Percentiles rank a stretch among this genome's conserved stretches.
These are phyloP conservation scores for Vitis rotundifolia DNA, from an alignment of 164 flowering plant species.

Conservation along the genomic window DNA sequence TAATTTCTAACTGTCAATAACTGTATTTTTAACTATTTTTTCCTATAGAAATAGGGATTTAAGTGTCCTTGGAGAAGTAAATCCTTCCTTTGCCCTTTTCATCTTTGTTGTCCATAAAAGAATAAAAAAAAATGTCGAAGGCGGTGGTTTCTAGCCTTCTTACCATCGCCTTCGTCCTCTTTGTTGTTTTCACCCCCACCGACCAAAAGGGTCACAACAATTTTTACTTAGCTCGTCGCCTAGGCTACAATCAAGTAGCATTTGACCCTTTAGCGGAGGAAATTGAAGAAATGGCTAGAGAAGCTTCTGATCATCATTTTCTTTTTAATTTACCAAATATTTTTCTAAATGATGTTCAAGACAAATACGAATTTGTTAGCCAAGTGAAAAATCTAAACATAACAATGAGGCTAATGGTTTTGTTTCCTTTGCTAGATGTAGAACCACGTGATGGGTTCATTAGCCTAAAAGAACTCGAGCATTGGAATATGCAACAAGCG, in stretches of 20 bases:
- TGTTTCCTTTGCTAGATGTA: constrained; percentile 62
- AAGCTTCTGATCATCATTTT: neutral
- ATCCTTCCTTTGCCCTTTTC: neutral
- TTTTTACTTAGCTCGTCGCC: constrained; percentile 29
- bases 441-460: constrained; percentile 46
- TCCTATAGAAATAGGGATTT: neutral
- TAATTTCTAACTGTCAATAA: constrained; percentile 19
- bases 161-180: constrained; percentile 51
- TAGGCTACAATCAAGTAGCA: constrained; percentile 21
- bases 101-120: no score
- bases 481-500: constrained; percentile 49
- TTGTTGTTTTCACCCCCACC: constrained; percentile 27
- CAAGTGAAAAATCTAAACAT: constrained; percentile 45
- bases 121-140: constrained; percentile 31
- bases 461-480: constrained; percentile 43
- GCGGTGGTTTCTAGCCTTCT: constrained; percentile 52
- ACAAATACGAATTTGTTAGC: constrained; percentile 26
- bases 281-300: constrained; percentile 18
- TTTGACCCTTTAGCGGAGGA: constrained; percentile 52
- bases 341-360: constrained; percentile 15
- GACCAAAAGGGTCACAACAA: neutral
- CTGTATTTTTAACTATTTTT: constrained; percentile 25
- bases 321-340: neutral
- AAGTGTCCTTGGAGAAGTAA: neutral
- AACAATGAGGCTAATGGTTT: constrained; percentile 37